Conservation (phyloP, 2,329 filamentous ascomycete species). For the Elsinoe arachidis region DNA sequence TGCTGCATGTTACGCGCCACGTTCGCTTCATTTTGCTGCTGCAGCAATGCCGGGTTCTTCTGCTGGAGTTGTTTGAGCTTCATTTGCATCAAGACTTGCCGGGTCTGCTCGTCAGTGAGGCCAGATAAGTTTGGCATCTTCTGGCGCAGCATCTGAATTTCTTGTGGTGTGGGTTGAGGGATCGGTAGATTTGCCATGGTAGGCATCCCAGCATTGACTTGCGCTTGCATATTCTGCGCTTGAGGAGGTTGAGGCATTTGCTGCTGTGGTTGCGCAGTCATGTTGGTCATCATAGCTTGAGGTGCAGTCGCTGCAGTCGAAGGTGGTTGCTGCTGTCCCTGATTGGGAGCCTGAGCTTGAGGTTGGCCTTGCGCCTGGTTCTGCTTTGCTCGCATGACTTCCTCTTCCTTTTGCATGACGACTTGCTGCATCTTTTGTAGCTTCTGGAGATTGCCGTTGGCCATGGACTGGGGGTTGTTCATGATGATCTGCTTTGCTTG, state of each 20-base stretch:
- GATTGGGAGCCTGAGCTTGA: neutral
- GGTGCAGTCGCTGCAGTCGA: conserved; percentile 3
- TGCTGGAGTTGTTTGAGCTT: conserved; percentile 18
- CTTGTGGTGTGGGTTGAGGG: conserved; percentile 31
- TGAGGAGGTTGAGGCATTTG: conserved; percentile 15
- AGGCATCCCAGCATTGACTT: conserved; percentile 11
- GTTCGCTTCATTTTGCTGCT: conserved; percentile 26
- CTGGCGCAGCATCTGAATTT: conserved; percentile 32
- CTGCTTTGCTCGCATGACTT: conserved; percentile 15
- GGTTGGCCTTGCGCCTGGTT: conserved; percentile 18
- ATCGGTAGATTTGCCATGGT: conserved; percentile 16
- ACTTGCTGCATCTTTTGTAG: conserved; percentile 21
- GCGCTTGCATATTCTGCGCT: conserved; percentile 16
- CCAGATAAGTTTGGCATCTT: conserved; percentile 21
- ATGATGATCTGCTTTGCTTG: conserved; percentile 47
- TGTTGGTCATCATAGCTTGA: conserved; percentile 11
- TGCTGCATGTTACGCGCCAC: conserved; percentile 15
- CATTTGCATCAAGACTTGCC: conserved; percentile 23
- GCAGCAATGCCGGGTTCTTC: conserved; percentile 25
- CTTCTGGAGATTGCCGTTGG: conserved; percentile 33
- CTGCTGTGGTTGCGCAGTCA: neutral
- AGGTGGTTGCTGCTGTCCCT: conserved; percentile 5
- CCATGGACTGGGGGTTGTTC: conserved; percentile 38
- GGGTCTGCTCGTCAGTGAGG: conserved; percentile 37
- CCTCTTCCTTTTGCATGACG: conserved; percentile 12